Evolutionary conservation across 257 asterid genomes (phyloP).

Genomic region (Dorcoceras hygrometricum): DNA sequence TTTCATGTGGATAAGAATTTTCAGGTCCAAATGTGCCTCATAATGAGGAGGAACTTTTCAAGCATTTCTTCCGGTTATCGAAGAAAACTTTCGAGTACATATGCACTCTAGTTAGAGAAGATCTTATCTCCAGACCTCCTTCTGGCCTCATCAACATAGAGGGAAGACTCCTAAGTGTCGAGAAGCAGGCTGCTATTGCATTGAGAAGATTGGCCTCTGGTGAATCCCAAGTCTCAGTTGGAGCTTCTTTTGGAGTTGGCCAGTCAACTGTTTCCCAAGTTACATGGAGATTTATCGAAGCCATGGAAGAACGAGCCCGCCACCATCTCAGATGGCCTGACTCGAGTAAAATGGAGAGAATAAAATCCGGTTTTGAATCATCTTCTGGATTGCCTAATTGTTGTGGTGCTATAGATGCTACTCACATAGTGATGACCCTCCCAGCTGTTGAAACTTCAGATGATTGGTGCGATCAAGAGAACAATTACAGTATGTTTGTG

Average conservation of each 20-base stretch:
- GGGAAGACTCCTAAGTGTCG: conserved; percentile 95
- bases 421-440: conserved; percentile 87
- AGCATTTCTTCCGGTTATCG: conserved; percentile 75
- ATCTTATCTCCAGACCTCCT: conserved; percentile 97
- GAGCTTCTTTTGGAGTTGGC: conserved; percentile 95
- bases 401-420: conserved; percentile 90
- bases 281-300: conserved; percentile 94
- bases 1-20: conserved; percentile 4
- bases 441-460: conserved; percentile 93
- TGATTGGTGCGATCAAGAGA: conserved; percentile 92
- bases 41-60: conserved; percentile 80
- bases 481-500: conserved; percentile 85
- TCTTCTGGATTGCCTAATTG: conserved; percentile 76
- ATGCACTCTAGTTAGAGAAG: conserved; percentile 83
- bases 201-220: conserved; percentile 88
- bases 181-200: conserved; percentile 97
- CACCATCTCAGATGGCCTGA: conserved; percentile 95
- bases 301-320: conserved; percentile 84
- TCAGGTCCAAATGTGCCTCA: conserved; percentile 48
- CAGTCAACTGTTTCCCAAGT: conserved; percentile 98
- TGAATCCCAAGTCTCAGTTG: conserved; percentile 95
- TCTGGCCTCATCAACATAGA: conserved; percentile 96
- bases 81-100: conserved; percentile 80
- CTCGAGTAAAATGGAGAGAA: conserved; percentile 37
- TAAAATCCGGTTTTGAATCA: conserved; percentile 57